Evolutionary conservation across 2,329 filamentous ascomycete genomes (phyloP), one percentile per base, ranked within the genome.

Genomic region (Tolypocladium sp.): DNA sequence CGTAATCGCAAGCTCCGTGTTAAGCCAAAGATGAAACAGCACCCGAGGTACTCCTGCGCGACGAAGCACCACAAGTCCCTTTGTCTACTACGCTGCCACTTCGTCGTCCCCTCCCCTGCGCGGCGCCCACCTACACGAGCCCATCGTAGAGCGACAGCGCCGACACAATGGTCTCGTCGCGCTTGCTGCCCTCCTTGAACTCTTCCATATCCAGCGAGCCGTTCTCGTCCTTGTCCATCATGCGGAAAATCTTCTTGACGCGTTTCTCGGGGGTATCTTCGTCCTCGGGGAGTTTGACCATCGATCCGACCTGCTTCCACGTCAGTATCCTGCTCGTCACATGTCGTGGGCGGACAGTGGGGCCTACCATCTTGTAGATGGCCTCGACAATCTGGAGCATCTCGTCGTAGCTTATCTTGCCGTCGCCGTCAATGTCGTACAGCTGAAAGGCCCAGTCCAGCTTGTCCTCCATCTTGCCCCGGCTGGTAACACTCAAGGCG

Each of bases 201-300:
- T 99, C 94, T 62, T 92, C 89, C 83, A 97, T 93, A 73, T 97
- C 93, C 68, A 99, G 79, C 71, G 90, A 95, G 67, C 93, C 94
- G 72, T 97, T 97, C 79, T 97, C 93, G 74, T 99, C 94, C 83
- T 99, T 99, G 81, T 99, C 94, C 94, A 99, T 99, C 94, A 97
- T 97, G 70, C 89, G 84, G 82, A 99, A 99, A 75, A 99, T 97
- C 82, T 99, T 99, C 76, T 83, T 87, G 63, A 99, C 94, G 64
- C 94, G 89, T 81, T 99, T 99, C 82, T 97, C 93, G 22, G 94
- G 94, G 59, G 94, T 99, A 77, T 99, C 93, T 79, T 99, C 94
- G 77, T 99, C 94, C 75, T 97, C 92, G 57, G 94, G 94, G 52
- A 99, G 83, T 77, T 97, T 97, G 69, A 99, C 94, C 94, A 99